These are phyloP conservation scores for Aspergillus sp. DNA, from an alignment of 2,329 filamentous ascomycete species.

Conservation along the genomic window DNA sequence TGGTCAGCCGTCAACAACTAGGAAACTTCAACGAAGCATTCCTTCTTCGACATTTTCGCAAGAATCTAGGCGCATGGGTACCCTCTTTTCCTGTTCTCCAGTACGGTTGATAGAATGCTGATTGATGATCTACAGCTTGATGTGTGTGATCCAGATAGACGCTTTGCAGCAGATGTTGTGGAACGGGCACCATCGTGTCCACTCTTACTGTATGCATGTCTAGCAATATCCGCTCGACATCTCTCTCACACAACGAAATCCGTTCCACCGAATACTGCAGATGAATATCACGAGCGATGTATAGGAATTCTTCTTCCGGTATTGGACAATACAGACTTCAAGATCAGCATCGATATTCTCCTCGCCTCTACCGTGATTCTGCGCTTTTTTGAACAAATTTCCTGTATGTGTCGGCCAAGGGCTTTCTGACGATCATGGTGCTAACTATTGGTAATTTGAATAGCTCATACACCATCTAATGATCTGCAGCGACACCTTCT, in stretches of 20 bases:
- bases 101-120: constrained; percentile 3
- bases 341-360: constrained; percentile 28
- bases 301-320: constrained; percentile 30
- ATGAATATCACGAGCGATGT: constrained; percentile 31
- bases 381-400: constrained; percentile 32
- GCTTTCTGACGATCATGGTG: not conserved
- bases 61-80: constrained; percentile 28
- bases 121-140: constrained; percentile 20
- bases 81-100: constrained; percentile 1
- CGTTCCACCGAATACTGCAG: constrained; percentile 22
- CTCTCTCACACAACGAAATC: constrained; percentile 26
- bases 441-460: constrained; percentile 1
- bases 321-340: constrained; percentile 24
- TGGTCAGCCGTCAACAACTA: constrained; percentile 20
- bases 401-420: constrained; percentile 17
- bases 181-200: constrained; percentile 25
- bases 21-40: constrained; percentile 27
- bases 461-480: constrained; percentile 27
- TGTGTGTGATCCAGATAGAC: constrained; percentile 25
- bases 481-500: constrained; percentile 30
- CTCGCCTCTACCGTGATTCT: constrained; percentile 31
- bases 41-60: constrained; percentile 29
- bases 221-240: constrained; percentile 30
- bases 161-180: constrained; percentile 27
- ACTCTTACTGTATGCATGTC: constrained; percentile 28